Conservation (phyloP, 305 asterid genomes). For the Fraxinus xanthoxyloides region DNA sequence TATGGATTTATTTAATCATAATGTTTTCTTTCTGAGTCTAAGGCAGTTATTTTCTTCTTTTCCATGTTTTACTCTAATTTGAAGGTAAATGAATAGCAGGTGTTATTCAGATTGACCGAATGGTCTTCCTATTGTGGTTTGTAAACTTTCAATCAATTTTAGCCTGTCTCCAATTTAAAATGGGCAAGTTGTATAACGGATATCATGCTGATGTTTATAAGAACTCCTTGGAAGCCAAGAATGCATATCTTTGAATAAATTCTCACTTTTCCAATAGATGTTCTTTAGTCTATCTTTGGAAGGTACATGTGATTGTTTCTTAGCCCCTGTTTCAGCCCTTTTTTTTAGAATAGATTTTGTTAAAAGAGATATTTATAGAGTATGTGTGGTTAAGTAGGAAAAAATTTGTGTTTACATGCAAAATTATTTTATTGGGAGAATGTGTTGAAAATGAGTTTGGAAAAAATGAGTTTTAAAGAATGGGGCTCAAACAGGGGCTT, state of each 20-base stretch:
- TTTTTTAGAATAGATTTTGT: not conserved
- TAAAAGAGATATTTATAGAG: not conserved
- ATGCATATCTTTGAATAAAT: constrained; percentile 12
- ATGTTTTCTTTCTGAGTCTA: not conserved
- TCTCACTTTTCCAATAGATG: not conserved
- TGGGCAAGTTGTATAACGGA: not conserved
- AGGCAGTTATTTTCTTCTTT: not conserved
- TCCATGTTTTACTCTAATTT: not conserved
- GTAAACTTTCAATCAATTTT: not conserved
- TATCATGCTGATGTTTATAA: constrained; percentile 2
- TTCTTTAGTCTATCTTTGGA: constrained; percentile 6
- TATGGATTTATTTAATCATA: not conserved
- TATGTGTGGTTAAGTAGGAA: not conserved
- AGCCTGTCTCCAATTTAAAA: not conserved
- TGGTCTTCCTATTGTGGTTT: not conserved
- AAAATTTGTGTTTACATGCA: not conserved
- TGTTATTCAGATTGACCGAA: not conserved
- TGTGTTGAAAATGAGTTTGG: not conserved
- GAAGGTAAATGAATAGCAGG: not conserved
- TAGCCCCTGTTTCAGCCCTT: not conserved
- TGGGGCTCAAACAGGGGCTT: not conserved
- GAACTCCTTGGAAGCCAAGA: not conserved
- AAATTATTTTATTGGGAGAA: not conserved
- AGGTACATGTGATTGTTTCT: constrained; percentile 10
- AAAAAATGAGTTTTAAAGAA: not conserved